These are phyloP conservation scores for Persicaria maculosa DNA, from an alignment of 148 eudicot species.

Conservation along the genomic window DNA sequence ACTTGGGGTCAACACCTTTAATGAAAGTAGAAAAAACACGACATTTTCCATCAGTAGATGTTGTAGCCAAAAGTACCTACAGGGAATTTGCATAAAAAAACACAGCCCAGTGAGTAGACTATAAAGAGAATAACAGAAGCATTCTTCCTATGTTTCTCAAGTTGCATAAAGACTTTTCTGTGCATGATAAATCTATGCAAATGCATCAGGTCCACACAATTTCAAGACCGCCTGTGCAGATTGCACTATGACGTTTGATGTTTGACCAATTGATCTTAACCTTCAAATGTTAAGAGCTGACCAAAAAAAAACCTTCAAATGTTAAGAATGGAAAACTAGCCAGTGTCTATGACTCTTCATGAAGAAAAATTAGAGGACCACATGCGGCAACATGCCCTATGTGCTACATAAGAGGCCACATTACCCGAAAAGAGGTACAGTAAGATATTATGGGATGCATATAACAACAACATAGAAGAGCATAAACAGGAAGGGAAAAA, in stretches of 20 bases:
- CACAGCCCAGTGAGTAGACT: not conserved
- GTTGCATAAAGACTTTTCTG: not conserved
- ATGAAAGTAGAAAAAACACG: slow-evolving; percentile 93
- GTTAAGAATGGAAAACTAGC: not conserved
- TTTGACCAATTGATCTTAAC: slow-evolving; percentile 1
- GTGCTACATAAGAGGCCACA: not conserved
- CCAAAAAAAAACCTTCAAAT: not conserved
- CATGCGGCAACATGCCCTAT: not conserved
- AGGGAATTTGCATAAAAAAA: not conserved
- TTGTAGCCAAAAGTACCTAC: slow-evolving; percentile 87
- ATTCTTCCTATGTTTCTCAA: not conserved
- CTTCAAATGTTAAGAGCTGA: not conserved
- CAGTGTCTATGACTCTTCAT: not conserved
- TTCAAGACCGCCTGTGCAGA: not conserved
- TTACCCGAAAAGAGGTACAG: not conserved
- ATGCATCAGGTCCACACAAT: slow-evolving; percentile 5
- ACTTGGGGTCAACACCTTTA: slow-evolving; percentile 92
- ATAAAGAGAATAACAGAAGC: not conserved
- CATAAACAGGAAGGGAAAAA: not conserved
- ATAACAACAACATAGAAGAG: not conserved
- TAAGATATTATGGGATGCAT: not conserved
- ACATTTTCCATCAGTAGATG: slow-evolving; percentile 98
- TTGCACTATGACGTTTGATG: not conserved
- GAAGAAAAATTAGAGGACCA: not conserved
- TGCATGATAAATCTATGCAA: not conserved